These are phyloP conservation scores for Didymellaceae sp. DNA, from an alignment of 2,329 filamentous ascomycete species.

Conservation along the genomic window DNA sequence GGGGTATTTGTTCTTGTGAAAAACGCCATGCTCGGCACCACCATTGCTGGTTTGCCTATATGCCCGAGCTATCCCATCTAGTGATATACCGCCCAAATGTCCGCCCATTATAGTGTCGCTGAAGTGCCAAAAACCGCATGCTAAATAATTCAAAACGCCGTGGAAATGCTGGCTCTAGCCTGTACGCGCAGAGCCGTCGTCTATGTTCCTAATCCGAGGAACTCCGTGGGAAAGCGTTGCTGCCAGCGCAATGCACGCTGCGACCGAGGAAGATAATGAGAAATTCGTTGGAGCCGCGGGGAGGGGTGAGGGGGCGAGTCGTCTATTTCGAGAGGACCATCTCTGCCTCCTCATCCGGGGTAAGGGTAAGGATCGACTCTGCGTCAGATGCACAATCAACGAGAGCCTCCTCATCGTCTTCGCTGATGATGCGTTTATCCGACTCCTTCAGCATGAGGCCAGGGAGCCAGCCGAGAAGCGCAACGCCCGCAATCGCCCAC, in stretches of 20 bases:
- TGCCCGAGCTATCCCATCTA: conserved; percentile 26
- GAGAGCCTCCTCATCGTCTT: conserved; percentile 43
- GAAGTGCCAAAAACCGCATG: not conserved
- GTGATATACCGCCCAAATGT: conserved; percentile 11
- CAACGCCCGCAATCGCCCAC: conserved; percentile 86
- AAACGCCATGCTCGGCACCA: conserved; percentile 33
- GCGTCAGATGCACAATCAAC: conserved; percentile 39
- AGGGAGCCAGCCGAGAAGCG: conserved; percentile 65
- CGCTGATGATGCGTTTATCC: conserved; percentile 43
- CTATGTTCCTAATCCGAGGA: conserved; percentile 12
- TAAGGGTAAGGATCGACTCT: conserved; percentile 44
- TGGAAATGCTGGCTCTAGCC: conserved; percentile 15
- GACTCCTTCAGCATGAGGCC: conserved; percentile 71
- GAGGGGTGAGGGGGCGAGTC: not conserved
- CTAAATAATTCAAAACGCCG: conserved; percentile 2
- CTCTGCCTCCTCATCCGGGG: conserved; percentile 38
- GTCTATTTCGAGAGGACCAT: conserved; percentile 40
- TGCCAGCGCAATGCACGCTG: not conserved
- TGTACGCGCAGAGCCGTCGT: conserved; percentile 8
- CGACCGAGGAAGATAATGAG: not conserved
- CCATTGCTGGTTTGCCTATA: conserved; percentile 28
- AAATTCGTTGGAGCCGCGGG: not conserved
- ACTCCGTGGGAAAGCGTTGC: conserved; percentile 18
- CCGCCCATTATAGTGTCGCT: conserved; percentile 14
- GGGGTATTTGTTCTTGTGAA: conserved; percentile 34